Percentiles rank a stretch among this genome's conserved stretches.
phyloP scores from a whole-genome alignment of 306 rosid genomes.

The Dryas alaskensis region DNA sequence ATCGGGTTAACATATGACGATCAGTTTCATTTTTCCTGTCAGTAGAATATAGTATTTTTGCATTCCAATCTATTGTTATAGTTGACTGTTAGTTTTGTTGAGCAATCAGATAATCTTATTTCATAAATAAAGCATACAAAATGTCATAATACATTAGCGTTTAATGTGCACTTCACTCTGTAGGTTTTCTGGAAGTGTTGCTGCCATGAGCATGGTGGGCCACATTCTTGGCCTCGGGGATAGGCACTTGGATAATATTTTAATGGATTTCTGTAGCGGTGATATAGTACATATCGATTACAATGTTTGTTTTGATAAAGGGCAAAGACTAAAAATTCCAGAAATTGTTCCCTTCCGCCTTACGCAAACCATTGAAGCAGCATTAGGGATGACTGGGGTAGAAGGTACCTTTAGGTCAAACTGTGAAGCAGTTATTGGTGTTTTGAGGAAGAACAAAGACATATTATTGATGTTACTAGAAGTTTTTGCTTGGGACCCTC shows the following conservation, averaged over 20 bases:
- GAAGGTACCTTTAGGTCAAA: conserved; percentile 94
- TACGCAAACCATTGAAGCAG: conserved; percentile 89
- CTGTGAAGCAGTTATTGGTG: conserved; percentile 76
- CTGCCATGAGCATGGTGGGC: conserved; percentile 97
- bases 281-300: conserved; percentile 90
- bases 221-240: conserved; percentile 94
- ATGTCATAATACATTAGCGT: conserved; percentile 12
- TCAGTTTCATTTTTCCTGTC: not conserved
- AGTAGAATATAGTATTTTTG: not conserved
- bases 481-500: conserved; percentile 97
- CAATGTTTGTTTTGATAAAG: conserved; percentile 94
- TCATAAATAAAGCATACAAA: not conserved
- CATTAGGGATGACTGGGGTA: conserved; percentile 85
- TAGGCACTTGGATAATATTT: conserved; percentile 89
- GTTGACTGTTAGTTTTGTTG: not conserved
- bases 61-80: not conserved
- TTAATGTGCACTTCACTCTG: conserved; percentile 25
- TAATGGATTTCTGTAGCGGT: conserved; percentile 86
- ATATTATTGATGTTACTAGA: conserved; percentile 82
- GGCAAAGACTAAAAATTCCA: conserved; percentile 85
- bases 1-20: not conserved
- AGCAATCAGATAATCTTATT: not conserved
- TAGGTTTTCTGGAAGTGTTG: conserved; percentile 94
- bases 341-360: conserved; percentile 99
- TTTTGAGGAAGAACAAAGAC: conserved; percentile 87